Evolutionary conservation across 148 eudicot genomes (phyloP).

Genomic region (Camellia sinensis): DNA sequence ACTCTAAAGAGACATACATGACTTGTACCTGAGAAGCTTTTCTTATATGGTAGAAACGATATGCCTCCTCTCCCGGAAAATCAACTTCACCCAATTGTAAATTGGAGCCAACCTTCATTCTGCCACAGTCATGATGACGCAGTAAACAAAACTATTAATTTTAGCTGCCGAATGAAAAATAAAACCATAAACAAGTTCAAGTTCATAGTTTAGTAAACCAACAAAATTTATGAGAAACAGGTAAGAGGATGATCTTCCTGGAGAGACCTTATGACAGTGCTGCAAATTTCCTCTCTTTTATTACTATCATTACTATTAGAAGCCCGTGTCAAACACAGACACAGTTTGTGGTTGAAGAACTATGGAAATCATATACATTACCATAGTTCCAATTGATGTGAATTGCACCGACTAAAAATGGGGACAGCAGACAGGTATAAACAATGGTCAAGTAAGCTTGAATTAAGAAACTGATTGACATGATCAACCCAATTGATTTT

Average conservation of each 20-base stretch:
- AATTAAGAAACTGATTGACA: not conserved
- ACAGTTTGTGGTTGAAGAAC: too few relatives aligned
- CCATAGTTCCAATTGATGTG: too few relatives aligned
- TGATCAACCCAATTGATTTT: not conserved
- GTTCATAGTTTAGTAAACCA: not conserved
- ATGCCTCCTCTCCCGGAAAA: constrained; percentile 35
- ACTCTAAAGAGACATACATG: not conserved
- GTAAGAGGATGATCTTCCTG: not conserved
- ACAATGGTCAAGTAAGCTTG: not conserved
- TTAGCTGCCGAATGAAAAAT: not conserved
- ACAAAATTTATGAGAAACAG: not conserved
- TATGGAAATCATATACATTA: too few relatives aligned
- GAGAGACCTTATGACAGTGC: not conserved
- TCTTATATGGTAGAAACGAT: constrained; percentile 69
- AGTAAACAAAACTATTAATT: not conserved
- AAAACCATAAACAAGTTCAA: not conserved
- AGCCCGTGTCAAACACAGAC: too few relatives aligned
- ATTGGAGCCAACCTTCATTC: constrained; percentile 39
- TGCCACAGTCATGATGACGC: constrained; percentile 27
- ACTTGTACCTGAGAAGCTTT: constrained; percentile 71
- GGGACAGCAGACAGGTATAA: not conserved
- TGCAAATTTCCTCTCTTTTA: not conserved
- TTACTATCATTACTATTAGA: too few relatives aligned
- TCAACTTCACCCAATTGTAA: constrained; percentile 32
- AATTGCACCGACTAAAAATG: not conserved